Evolutionary conservation across 352 stramenopile genomes (phyloP).

Genomic region (Phytophthora sp.): DNA sequence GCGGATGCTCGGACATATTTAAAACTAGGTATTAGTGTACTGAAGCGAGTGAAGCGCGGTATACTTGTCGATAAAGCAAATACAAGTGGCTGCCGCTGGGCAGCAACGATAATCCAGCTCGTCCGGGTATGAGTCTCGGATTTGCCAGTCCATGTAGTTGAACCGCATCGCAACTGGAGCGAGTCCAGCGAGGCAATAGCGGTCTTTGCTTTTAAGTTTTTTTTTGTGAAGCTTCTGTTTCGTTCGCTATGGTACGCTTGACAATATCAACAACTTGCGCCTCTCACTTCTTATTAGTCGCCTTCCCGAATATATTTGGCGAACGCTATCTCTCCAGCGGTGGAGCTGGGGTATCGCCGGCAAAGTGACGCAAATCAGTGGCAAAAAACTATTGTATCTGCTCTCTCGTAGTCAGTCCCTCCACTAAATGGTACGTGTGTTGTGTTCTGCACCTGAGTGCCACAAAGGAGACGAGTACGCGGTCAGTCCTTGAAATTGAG

Average conservation of each 20-base stretch:
- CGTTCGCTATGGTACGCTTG: conserved; percentile 55
- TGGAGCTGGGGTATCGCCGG: background rate
- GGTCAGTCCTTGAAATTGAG: conserved; percentile 15
- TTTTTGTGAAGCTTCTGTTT: conserved; percentile 25
- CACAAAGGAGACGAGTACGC: conserved; percentile 1
- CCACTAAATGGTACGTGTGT: conserved; percentile 35
- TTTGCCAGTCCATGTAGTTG: no score
- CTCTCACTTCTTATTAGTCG: conserved; percentile 17
- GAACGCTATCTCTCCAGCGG: conserved; percentile 13
- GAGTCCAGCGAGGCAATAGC: no score
- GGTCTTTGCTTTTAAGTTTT: no score
- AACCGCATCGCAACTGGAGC: no score
- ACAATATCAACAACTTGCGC: conserved; percentile 52
- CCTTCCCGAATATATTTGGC: conserved; percentile 13
- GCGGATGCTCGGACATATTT: no score
- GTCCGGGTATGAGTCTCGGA: no score
- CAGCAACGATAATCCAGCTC: no score
- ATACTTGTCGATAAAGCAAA: no score
- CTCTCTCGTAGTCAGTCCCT: conserved; percentile 11
- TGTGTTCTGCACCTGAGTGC: conserved; percentile 23
- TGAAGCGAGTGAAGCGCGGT: no score
- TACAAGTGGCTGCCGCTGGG: no score
- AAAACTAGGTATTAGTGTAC: no score
- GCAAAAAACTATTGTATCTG: conserved; percentile 37
- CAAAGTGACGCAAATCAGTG: conserved; percentile 15